phyloP scores from a whole-genome alignment of 371 early-diverging fungal genomes.

The Mortierella sp. region DNA sequence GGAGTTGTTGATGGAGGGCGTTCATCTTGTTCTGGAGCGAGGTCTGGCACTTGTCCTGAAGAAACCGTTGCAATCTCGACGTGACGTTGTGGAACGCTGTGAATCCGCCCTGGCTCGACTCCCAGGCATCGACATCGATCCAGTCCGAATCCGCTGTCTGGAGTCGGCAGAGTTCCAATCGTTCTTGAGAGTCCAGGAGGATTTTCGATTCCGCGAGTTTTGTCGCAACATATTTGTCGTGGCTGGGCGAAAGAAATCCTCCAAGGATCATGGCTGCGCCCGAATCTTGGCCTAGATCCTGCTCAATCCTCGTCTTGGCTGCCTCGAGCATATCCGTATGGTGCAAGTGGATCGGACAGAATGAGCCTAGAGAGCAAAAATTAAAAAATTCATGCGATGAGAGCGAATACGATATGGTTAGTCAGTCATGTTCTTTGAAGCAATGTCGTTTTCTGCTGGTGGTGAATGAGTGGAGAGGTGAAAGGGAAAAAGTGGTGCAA shows the following conservation, averaged over 20 bases:
- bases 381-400: conserved; percentile 10
- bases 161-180: conserved; percentile 47
- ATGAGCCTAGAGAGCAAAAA: conserved; percentile 36
- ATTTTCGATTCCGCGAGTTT: conserved; percentile 40
- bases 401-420: conserved; percentile 1
- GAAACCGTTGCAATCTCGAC: conserved; percentile 32
- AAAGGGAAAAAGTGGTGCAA: neutral
- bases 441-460: neutral
- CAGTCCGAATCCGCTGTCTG: conserved; percentile 51
- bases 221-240: conserved; percentile 51
- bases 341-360: conserved; percentile 56
- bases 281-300: conserved; percentile 22
- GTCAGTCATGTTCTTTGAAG: neutral
- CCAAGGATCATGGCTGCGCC: conserved; percentile 44
- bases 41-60: conserved; percentile 39
- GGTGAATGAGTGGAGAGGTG: neutral
- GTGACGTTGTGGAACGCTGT: conserved; percentile 46
- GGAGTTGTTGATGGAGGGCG: conserved; percentile 22
- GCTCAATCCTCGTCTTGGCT: conserved; percentile 50
- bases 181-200: conserved; percentile 34
- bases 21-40: conserved; percentile 31
- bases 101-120: conserved; percentile 39
- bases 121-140: conserved; percentile 59
- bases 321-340: conserved; percentile 56
- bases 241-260: conserved; percentile 57